Percentiles rank a stretch among this genome's conserved stretches.
These are phyloP conservation scores for Penicillium pancosmium DNA, from an alignment of 495 filamentous ascomycete species.

Conservation along the genomic window DNA sequence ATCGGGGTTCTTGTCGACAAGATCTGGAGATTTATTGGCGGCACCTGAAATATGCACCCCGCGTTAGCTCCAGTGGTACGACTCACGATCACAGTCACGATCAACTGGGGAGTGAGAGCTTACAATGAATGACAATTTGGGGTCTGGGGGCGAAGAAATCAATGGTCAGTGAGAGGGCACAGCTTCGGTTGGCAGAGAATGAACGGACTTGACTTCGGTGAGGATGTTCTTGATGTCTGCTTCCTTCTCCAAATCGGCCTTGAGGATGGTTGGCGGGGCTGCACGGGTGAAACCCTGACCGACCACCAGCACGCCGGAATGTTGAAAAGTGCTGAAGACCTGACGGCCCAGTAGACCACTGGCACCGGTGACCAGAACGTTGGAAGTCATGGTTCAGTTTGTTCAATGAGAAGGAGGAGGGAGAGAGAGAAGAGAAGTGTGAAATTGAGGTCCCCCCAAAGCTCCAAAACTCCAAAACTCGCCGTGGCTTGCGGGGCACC, in stretches of 20 bases:
- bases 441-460: neutral
- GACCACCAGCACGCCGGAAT: constrained; percentile 69
- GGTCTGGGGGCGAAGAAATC: constrained; percentile 54
- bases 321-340: constrained; percentile 73
- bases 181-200: neutral
- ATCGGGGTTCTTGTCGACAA: constrained; percentile 76
- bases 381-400: constrained; percentile 51
- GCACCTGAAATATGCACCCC: constrained; percentile 58
- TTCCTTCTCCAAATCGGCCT: constrained; percentile 69
- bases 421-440: neutral
- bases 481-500: constrained; percentile 15
- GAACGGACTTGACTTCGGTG: constrained; percentile 49
- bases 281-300: constrained; percentile 81
- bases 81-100: neutral
- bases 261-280: constrained; percentile 70
- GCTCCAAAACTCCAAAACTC: neutral
- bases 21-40: constrained; percentile 88
- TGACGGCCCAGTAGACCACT: constrained; percentile 83
- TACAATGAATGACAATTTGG: constrained; percentile 82
- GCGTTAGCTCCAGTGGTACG: constrained; percentile 14
- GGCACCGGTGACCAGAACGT: constrained; percentile 80
- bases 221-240: constrained; percentile 64
- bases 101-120: constrained; percentile 23
- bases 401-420: neutral
- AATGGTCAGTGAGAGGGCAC: constrained; percentile 9